Percentiles rank a stretch among this genome's conserved stretches.
These are phyloP conservation scores for Myrica gale DNA, from an alignment of 306 rosid species.

Conservation along the genomic window DNA sequence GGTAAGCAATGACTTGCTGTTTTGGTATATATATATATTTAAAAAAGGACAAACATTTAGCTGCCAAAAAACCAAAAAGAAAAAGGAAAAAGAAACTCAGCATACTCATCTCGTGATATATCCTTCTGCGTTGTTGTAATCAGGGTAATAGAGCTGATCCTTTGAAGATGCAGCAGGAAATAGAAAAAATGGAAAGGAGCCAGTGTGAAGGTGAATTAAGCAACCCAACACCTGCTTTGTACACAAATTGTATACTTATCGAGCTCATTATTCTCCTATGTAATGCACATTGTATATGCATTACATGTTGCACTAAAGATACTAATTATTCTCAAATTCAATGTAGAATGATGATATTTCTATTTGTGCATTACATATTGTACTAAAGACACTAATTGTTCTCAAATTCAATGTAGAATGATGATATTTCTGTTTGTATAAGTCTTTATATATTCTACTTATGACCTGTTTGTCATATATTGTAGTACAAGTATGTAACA, in stretches of 20 bases:
- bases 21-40: not conserved
- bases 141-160: constrained; percentile 73
- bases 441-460: too few relatives aligned
- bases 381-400: too few relatives aligned
- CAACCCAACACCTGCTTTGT: not conserved
- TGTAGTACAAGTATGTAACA: too few relatives aligned
- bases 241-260: not conserved
- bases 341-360: too few relatives aligned
- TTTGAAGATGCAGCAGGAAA: constrained; percentile 63
- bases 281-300: too few relatives aligned
- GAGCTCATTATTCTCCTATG: not conserved
- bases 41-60: not conserved
- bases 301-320: too few relatives aligned
- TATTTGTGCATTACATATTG: too few relatives aligned
- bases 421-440: too few relatives aligned
- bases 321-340: too few relatives aligned
- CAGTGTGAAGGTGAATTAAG: constrained; percentile 73
- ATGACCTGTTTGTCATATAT: too few relatives aligned
- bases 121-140: not conserved
- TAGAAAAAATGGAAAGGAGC: constrained; percentile 63
- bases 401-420: too few relatives aligned
- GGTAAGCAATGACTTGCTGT: not conserved
- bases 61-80: not conserved
- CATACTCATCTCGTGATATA: not conserved
- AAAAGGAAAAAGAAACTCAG: too few relatives aligned